Evolutionary conservation across 305 asterid genomes (phyloP).

Genomic region (Fraxinus sp.): DNA sequence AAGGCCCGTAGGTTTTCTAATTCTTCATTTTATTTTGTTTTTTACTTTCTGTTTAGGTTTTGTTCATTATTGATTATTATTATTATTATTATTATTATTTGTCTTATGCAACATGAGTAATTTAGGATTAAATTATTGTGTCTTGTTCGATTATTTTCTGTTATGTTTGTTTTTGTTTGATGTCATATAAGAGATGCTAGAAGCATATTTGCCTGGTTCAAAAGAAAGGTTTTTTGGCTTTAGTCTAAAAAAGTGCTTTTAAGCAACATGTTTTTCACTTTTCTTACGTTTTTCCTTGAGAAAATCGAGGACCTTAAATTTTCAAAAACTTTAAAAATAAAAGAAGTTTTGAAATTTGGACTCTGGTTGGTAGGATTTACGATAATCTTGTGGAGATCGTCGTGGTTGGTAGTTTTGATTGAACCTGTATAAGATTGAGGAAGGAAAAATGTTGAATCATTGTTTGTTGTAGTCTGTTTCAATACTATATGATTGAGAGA

Average conservation of each 20-base stretch:
- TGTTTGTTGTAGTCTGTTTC: background rate
- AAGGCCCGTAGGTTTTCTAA: slow-evolving; percentile 29
- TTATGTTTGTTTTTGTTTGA: background rate
- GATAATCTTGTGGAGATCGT: background rate
- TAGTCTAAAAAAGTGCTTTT: background rate
- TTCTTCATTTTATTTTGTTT: background rate
- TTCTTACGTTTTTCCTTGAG: slow-evolving; percentile 1
- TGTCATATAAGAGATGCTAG: background rate
- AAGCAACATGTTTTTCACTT: background rate
- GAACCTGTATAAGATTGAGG: background rate
- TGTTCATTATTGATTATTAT: background rate
- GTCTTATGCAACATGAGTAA: background rate
- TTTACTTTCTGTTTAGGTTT: background rate
- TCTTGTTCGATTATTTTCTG: background rate
- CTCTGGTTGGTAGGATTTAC: background rate
- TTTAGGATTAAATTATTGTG: background rate
- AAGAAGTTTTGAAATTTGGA: background rate
- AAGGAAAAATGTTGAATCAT: background rate
- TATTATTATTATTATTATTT: too few relatives aligned
- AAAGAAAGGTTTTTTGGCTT: background rate
- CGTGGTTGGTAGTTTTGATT: background rate
- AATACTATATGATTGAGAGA: background rate
- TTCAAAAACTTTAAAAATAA: background rate
- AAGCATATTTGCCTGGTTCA: background rate
- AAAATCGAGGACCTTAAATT: background rate